Percentiles rank a stretch among this genome's conserved stretches.
phyloP scores from a whole-genome alignment of 257 asterid genomes.

The Nicotiana sylvestris region DNA sequence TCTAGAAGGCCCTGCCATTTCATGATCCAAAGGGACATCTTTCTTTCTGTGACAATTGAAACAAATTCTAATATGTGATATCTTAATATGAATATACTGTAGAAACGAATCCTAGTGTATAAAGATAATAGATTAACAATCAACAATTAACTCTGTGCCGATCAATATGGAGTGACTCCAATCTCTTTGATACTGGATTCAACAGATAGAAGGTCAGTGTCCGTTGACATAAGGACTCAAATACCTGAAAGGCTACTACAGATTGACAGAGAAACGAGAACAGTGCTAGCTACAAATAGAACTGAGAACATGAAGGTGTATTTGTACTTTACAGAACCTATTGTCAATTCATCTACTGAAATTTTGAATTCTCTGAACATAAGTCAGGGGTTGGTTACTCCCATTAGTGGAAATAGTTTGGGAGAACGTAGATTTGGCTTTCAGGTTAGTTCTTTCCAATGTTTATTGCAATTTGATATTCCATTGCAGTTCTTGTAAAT shows the following conservation, averaged over 20 bases:
- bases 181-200: neutral
- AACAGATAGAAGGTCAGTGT: conserved; percentile 72
- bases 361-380: conserved; percentile 54
- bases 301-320: conserved; percentile 56
- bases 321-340: conserved; percentile 74
- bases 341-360: conserved; percentile 70
- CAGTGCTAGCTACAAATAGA: conserved; percentile 70
- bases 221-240: conserved; percentile 64
- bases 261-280: conserved; percentile 57
- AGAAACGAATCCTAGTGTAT: neutral
- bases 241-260: conserved; percentile 73
- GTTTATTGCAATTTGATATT: neutral
- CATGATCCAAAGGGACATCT: neutral
- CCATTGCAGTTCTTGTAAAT: neutral
- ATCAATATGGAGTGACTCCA: neutral
- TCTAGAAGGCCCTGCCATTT: neutral
- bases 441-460: conserved; percentile 45
- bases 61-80: neutral
- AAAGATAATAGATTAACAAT: neutral
- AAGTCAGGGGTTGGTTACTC: conserved; percentile 61
- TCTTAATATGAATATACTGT: conserved; percentile 32
- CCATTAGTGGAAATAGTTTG: conserved; percentile 50
- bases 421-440: conserved; percentile 89
- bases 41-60: neutral
- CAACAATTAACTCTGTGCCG: neutral